Percentiles rank a stretch among this genome's conserved stretches.
These are phyloP conservation scores for Echria macrotheca DNA, from an alignment of 495 filamentous ascomycete species.

Conservation along the genomic window DNA sequence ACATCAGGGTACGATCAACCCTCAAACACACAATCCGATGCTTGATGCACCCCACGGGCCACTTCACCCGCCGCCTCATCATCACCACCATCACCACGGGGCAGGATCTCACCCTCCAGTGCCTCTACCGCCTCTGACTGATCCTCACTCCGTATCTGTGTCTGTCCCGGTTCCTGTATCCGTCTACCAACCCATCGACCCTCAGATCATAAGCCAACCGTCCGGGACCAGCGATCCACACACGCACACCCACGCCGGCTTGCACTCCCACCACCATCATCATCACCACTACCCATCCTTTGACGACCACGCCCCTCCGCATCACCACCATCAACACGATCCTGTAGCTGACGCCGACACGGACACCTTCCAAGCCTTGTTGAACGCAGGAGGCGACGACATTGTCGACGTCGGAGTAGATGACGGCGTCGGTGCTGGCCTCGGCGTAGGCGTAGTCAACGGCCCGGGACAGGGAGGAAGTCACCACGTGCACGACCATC, in stretches of 20 bases:
- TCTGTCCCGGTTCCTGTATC: constrained; percentile 17
- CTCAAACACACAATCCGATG: constrained; percentile 23
- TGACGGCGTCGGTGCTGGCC: no score
- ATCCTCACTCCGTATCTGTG: constrained; percentile 16
- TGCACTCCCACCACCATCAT: constrained; percentile 17
- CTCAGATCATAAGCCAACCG: constrained; percentile 44
- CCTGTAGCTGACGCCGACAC: constrained; percentile 22
- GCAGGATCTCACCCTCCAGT: constrained; percentile 20
- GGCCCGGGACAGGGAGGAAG: constrained; percentile 2
- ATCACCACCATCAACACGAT: constrained; percentile 22
- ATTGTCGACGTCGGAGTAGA: constrained; percentile 12
- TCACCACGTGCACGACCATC: constrained; percentile 11
- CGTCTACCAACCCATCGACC: constrained; percentile 45
- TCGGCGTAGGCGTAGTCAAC: not conserved
- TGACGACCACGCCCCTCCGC: constrained; percentile 10
- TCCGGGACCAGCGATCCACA: constrained; percentile 8
- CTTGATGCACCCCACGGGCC: constrained; percentile 23
- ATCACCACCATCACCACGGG: constrained; percentile 20
- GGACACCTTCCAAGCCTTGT: constrained; percentile 40
- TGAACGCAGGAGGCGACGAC: constrained; percentile 30
- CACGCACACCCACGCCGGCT: constrained; percentile 11
- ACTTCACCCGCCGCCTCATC: constrained; percentile 21
- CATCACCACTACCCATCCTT: constrained; percentile 22
- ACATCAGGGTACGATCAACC: constrained; percentile 21
- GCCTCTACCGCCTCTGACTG: constrained; percentile 11